phyloP scores from a whole-genome alignment of 306 rosid genomes.

The Dalbergia oliveri region DNA sequence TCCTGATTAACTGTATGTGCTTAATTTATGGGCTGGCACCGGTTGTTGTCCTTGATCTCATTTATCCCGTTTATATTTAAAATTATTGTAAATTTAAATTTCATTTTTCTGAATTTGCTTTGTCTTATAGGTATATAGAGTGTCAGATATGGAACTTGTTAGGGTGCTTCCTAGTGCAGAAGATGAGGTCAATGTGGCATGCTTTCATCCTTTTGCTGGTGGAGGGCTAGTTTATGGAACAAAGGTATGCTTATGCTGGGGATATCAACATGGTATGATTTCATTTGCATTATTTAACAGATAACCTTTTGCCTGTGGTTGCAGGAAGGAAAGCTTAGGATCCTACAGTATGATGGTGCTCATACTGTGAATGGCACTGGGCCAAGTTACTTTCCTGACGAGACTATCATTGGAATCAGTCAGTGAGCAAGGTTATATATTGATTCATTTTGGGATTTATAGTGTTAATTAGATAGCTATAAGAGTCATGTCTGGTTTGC shows the following conservation, averaged over 20 bases:
- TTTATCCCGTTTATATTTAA: conserved; percentile 22
- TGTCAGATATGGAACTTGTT: conserved; percentile 98
- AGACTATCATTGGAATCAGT: conserved; percentile 51
- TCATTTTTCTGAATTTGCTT: conserved; percentile 37
- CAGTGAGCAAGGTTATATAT: conserved; percentile 56
- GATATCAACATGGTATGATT: conserved; percentile 58
- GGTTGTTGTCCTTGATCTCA: conserved; percentile 14
- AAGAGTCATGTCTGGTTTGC: conserved; percentile 19
- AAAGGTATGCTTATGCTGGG: conserved; percentile 75
- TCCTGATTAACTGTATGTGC: conserved; percentile 17
- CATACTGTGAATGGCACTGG: conserved; percentile 50
- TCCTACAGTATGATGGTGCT: conserved; percentile 55
- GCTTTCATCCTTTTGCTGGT: conserved; percentile 97
- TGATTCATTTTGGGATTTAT: conserved; percentile 39
- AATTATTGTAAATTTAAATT: conserved; percentile 39
- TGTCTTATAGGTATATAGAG: conserved; percentile 83
- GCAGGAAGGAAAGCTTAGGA: conserved; percentile 98
- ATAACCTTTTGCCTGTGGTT: conserved; percentile 44
- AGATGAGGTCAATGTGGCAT: conserved; percentile 98
- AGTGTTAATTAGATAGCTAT: conserved; percentile 19
- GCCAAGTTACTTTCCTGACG: conserved; percentile 64
- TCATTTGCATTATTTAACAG: conserved; percentile 31
- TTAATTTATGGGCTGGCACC: conserved; percentile 14
- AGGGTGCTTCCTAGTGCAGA: conserved; percentile 98
- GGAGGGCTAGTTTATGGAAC: conserved; percentile 99